Conservation (phyloP, 2,329 filamentous ascomycete species). For the Epichloe amarillans region DNA sequence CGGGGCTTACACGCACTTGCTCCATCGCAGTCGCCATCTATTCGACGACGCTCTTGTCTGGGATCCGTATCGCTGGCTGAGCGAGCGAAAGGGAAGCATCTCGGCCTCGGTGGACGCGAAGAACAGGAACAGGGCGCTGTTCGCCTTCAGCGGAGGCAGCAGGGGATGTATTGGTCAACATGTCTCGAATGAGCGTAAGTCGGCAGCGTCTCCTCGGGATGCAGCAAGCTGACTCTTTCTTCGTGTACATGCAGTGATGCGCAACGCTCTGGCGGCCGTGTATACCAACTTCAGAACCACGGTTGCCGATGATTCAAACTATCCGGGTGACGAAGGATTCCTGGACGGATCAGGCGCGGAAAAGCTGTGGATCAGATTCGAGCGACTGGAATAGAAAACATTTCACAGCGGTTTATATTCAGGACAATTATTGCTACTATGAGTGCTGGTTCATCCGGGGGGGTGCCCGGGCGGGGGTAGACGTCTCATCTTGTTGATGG, state of each 20-base stretch:
- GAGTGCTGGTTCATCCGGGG: too few relatives aligned
- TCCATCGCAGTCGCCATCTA: neutral
- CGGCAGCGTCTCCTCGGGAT: neutral
- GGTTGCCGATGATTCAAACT: neutral
- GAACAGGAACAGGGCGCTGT: neutral
- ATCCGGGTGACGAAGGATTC: neutral
- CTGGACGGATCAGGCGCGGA: neutral
- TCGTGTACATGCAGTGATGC: neutral
- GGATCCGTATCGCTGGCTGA: neutral
- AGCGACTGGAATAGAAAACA: neutral
- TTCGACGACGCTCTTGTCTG: neutral
- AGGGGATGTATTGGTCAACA: neutral
- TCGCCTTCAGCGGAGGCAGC: neutral
- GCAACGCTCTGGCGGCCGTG: neutral
- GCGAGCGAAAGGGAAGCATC: neutral
- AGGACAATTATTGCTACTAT: too few relatives aligned
- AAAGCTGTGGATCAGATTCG: neutral
- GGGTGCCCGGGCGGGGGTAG: too few relatives aligned
- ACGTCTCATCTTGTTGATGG: too few relatives aligned
- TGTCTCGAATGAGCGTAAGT: neutral
- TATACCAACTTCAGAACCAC: neutral
- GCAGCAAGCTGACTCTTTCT: neutral
- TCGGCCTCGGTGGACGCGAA: neutral
- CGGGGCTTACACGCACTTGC: neutral
- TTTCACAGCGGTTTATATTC: too few relatives aligned